phyloP scores from a whole-genome alignment of 768 basidiomycete species.

The Gymnopilus junonius region DNA sequence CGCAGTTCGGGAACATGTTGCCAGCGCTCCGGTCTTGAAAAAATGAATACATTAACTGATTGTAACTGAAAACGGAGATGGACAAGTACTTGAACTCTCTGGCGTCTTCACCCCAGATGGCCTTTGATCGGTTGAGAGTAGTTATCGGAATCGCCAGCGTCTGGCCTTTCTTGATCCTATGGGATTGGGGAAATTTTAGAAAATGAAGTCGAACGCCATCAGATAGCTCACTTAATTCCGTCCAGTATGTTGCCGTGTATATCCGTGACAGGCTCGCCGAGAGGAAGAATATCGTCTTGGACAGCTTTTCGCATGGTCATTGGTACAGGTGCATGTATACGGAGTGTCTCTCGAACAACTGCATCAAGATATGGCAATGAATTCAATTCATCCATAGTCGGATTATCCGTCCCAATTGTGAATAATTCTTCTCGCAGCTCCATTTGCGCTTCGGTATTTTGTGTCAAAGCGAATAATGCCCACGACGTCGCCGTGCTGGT shows the following conservation, averaged over 20 bases:
- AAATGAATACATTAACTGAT: not conserved
- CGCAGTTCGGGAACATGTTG: slow-evolving; percentile 45
- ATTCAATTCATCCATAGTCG: slow-evolving; percentile 72
- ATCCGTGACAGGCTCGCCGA: slow-evolving; percentile 50
- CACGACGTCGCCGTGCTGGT: slow-evolving; percentile 53
- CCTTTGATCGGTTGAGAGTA: slow-evolving; percentile 52
- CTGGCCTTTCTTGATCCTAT: slow-evolving; percentile 48
- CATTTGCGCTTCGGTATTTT: slow-evolving; percentile 50
- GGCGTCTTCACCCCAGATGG: slow-evolving; percentile 68
- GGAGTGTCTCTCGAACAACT: slow-evolving; percentile 63
- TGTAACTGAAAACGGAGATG: not conserved
- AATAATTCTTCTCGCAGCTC: slow-evolving; percentile 65
- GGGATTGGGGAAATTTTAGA: not conserved
- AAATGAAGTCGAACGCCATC: not conserved
- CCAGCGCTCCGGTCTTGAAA: slow-evolving; percentile 73
- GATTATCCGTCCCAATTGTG: slow-evolving; percentile 53
- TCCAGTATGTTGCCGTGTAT: slow-evolving; percentile 44
- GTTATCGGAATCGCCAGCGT: slow-evolving; percentile 53
- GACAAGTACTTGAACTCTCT: slow-evolving; percentile 56
- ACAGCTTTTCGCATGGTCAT: slow-evolving; percentile 45
- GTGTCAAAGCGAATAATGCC: slow-evolving; percentile 60
- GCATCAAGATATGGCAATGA: slow-evolving; percentile 72
- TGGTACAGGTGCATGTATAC: slow-evolving; percentile 57
- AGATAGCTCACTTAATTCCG: slow-evolving; percentile 30
- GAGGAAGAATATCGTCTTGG: slow-evolving; percentile 57